Conservation (phyloP, 1,139 yeast genomes). For the Suhomyces guaymorum region DNA sequence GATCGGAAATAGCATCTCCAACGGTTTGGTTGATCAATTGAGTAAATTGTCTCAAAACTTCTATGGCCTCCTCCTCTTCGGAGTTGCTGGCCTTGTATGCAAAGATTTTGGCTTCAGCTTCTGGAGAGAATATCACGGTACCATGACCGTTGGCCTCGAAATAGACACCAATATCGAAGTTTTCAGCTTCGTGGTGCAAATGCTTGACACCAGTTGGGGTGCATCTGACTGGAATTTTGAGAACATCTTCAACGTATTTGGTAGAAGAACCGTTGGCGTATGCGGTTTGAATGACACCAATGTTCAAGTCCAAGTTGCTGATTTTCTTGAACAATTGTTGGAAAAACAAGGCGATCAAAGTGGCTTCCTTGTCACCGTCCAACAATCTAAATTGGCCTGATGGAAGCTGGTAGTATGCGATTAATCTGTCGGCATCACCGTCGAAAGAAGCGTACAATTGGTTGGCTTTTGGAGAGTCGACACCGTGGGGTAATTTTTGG, state of each 20-base stretch:
- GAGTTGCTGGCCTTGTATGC: constrained; percentile 22
- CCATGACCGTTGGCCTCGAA: constrained; percentile 99
- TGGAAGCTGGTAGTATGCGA: constrained; percentile 68
- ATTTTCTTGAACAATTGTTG: constrained; percentile 49
- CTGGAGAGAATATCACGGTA: constrained; percentile 77
- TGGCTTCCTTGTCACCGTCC: constrained; percentile 94
- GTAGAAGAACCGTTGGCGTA: constrained; percentile 96
- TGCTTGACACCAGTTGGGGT: constrained; percentile 97
- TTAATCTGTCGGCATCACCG: constrained; percentile 96
- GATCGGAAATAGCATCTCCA: constrained; percentile 94
- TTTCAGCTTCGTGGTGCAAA: constrained; percentile 83
- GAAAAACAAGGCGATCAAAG: constrained; percentile 74
- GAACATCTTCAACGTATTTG: constrained; percentile 57
- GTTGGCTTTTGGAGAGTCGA: constrained; percentile 39
- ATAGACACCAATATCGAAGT: constrained; percentile 87
- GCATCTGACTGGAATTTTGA: constrained; percentile 79
- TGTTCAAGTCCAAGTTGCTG: constrained; percentile 39
- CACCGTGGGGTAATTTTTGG: constrained; percentile 72
- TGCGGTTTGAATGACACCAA: constrained; percentile 96
- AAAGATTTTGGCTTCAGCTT: constrained; percentile 44
- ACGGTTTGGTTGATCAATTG: constrained; percentile 90
- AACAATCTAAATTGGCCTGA: constrained; percentile 59
- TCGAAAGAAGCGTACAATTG: constrained; percentile 81
- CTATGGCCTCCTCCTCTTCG: constrained; percentile 45
- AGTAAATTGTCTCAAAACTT: constrained; percentile 56